phyloP scores from a whole-genome alignment of 108 stramenopile genomes.

The Bacterosira constricta region DNA sequence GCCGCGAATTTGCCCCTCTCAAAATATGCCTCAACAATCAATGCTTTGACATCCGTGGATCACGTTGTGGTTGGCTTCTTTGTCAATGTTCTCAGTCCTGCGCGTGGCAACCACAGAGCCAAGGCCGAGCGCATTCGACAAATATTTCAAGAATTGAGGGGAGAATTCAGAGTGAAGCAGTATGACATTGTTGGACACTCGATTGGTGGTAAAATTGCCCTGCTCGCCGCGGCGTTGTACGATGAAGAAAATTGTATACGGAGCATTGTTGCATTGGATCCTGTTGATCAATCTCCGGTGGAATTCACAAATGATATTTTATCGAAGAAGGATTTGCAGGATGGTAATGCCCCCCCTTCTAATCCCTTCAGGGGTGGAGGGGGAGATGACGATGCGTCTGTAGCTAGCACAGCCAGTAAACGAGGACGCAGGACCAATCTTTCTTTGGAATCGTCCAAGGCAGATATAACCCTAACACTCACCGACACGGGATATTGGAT shows the following conservation, averaged over 20 bases:
- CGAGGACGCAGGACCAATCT: constrained; percentile 11
- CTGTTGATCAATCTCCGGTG: constrained; percentile 39
- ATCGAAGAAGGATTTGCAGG: neutral
- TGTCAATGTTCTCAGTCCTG: constrained; percentile 21
- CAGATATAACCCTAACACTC: constrained; percentile 35
- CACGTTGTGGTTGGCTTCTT: constrained; percentile 34
- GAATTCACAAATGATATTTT: constrained; percentile 31
- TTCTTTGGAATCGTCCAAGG: constrained; percentile 19
- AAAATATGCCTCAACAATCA: constrained; percentile 31
- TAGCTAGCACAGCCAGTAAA: neutral
- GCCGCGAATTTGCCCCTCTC: constrained; percentile 35
- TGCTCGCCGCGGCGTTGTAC: constrained; percentile 28
- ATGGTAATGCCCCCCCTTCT: neutral
- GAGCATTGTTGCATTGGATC: constrained; percentile 29
- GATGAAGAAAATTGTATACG: constrained; percentile 26
- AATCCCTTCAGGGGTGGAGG: too few species aligned
- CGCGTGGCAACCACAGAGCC: constrained; percentile 7
- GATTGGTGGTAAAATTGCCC: constrained; percentile 32
- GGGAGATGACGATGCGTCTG: neutral
- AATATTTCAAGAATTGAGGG: constrained; percentile 18
- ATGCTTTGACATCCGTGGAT: constrained; percentile 7
- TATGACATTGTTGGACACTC: constrained; percentile 37
- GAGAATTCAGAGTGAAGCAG: constrained; percentile 21
- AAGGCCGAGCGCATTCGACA: constrained; percentile 25
- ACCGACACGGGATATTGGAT: constrained; percentile 27